These are phyloP conservation scores for Alternaria brassicae DNA, from an alignment of 2,329 filamentous ascomycete genomes.

Conservation along the genomic window DNA sequence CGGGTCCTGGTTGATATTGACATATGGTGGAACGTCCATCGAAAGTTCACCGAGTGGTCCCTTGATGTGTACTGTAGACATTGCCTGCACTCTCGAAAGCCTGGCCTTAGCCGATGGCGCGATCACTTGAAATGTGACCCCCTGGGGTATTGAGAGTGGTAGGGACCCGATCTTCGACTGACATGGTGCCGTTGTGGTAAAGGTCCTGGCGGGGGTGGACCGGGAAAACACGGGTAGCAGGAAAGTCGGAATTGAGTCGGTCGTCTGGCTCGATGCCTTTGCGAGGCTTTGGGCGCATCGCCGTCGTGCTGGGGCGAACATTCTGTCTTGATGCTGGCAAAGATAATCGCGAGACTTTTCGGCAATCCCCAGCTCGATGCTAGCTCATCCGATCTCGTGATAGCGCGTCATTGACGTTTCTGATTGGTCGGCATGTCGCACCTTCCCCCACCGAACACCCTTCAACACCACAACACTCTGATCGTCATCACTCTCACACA, in stretches of 20 bases:
- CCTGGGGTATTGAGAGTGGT: constrained; percentile 51
- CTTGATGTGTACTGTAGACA: constrained; percentile 74
- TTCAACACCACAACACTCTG: constrained; percentile 9
- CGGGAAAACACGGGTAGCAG: constrained; percentile 74
- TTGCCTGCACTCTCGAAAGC: constrained; percentile 67
- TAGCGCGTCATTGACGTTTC: constrained; percentile 13
- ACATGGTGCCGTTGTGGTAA: constrained; percentile 73
- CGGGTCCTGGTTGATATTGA: constrained; percentile 73
- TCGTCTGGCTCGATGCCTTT: constrained; percentile 49
- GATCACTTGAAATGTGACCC: constrained; percentile 73
- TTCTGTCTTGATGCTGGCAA: constrained; percentile 49
- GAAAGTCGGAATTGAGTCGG: constrained; percentile 71
- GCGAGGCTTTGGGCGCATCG: constrained; percentile 62
- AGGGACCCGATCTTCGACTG: constrained; percentile 86
- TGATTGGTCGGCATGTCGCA: constrained; percentile 7
- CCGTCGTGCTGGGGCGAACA: constrained; percentile 71
- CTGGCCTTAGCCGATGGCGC: constrained; percentile 68
- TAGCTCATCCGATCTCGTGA: constrained; percentile 29
- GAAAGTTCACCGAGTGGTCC: constrained; percentile 83
- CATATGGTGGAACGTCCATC: constrained; percentile 79
- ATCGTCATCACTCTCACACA: background rate
- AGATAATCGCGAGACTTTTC: constrained; percentile 34
- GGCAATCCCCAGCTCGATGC: constrained; percentile 19
- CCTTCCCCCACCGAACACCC: background rate
- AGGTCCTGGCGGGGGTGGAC: constrained; percentile 58